A percentile compares a stretch with the other conserved stretches of the same genome.
Conservation (phyloP, 2,329 filamentous ascomycete genomes). For the Fusarium penzigii region DNA sequence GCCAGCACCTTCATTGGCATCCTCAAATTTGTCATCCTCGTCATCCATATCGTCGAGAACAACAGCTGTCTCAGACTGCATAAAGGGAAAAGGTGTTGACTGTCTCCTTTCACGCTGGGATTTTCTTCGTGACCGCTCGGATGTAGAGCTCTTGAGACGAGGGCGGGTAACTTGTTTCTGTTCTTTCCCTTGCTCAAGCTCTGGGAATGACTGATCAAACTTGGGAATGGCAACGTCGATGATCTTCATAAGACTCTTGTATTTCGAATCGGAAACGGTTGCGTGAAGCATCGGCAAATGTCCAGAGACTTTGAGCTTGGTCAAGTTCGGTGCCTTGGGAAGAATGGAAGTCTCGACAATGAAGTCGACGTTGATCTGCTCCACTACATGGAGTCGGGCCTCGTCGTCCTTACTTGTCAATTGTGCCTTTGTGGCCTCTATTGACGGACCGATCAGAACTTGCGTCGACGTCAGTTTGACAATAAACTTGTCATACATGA, state of each 20-base stretch:
- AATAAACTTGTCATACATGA: conserved; percentile 98
- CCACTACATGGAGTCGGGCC: conserved; percentile 83
- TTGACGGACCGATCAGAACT: conserved; percentile 89
- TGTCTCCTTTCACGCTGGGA: conserved; percentile 53
- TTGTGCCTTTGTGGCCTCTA: conserved; percentile 85
- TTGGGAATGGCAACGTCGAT: conserved; percentile 94
- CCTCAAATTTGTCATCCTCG: conserved; percentile 66
- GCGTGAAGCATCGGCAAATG: conserved; percentile 91
- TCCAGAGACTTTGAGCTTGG: conserved; percentile 87
- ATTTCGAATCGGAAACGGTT: conserved; percentile 90
- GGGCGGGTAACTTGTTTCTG: conserved; percentile 38
- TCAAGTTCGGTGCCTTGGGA: conserved; percentile 91
- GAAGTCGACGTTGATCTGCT: conserved; percentile 97
- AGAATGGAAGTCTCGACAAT: conserved; percentile 94
- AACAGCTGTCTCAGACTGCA: conserved; percentile 71
- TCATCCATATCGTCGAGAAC: conserved; percentile 77
- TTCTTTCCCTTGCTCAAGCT: conserved; percentile 30
- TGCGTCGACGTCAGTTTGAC: conserved; percentile 94
- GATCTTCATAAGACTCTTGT: conserved; percentile 94
- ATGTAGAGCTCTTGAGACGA: conserved; percentile 47
- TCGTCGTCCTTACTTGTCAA: conserved; percentile 67
- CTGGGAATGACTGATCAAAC: conserved; percentile 51
- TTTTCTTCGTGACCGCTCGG: conserved; percentile 47
- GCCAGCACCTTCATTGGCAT: conserved; percentile 59
- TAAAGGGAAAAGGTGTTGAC: conserved; percentile 74